A percentile compares a stretch with the other conserved stretches of the same genome.
These are phyloP conservation scores for Synura sp. DNA, from an alignment of 352 stramenopile genomes.

Conservation along the genomic window DNA sequence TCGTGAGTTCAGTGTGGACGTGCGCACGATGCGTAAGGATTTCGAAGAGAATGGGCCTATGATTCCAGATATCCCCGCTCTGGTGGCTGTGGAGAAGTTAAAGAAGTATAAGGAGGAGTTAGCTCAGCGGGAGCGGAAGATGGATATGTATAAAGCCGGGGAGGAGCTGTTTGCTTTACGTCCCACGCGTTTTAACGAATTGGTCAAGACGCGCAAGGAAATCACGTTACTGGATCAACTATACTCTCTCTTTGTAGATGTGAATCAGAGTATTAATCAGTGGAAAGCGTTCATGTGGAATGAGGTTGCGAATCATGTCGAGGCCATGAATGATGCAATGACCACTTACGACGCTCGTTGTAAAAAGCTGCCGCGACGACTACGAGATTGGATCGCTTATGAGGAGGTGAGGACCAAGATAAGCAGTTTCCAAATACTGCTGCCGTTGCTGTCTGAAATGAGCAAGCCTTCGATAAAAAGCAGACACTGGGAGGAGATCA, in stretches of 20 bases:
- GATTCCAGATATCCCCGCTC: constrained; percentile 59
- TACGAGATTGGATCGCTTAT: constrained; percentile 75
- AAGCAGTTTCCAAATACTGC: constrained; percentile 45
- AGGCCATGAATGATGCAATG: constrained; percentile 62
- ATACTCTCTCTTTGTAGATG: constrained; percentile 78
- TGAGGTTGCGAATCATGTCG: constrained; percentile 53
- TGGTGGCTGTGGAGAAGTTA: constrained; percentile 70
- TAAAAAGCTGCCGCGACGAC: constrained; percentile 71
- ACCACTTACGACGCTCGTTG: constrained; percentile 61
- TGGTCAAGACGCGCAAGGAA: constrained; percentile 78
- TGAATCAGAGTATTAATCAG: constrained; percentile 62
- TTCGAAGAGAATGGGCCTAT: constrained; percentile 47
- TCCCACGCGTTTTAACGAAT: constrained; percentile 46
- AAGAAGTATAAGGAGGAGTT: constrained; percentile 75
- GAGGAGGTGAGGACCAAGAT: constrained; percentile 49
- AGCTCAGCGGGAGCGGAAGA: constrained; percentile 64
- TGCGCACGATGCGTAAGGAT: constrained; percentile 58
- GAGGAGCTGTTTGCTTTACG: constrained; percentile 81
- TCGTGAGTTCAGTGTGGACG: constrained; percentile 68
- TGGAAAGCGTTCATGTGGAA: constrained; percentile 62
- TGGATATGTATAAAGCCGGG: constrained; percentile 72
- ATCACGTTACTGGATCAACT: constrained; percentile 71
- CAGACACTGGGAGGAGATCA: constrained; percentile 74
- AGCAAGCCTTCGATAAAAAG: constrained; percentile 72
- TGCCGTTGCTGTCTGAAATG: constrained; percentile 61